These are phyloP conservation scores for Cordyceps tenuipes DNA, from an alignment of 2,329 filamentous ascomycete genomes.

Conservation along the genomic window DNA sequence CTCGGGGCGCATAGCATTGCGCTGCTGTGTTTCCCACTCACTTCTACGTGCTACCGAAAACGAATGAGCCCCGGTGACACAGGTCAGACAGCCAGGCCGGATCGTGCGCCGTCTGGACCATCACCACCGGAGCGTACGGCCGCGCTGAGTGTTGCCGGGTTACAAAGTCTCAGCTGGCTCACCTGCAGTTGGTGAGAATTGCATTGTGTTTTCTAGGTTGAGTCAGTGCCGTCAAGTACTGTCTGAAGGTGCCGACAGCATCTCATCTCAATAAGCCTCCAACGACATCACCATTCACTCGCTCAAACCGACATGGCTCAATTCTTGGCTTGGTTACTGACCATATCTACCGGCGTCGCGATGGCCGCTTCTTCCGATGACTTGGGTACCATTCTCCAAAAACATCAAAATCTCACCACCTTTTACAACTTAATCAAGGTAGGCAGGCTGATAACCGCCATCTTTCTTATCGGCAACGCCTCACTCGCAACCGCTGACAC, in stretches of 20 bases:
- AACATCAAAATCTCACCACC: constrained; percentile 33
- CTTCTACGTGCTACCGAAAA: neutral
- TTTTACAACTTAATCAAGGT: constrained; percentile 38
- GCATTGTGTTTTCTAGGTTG: neutral
- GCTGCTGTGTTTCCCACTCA: neutral
- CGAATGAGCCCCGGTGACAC: neutral
- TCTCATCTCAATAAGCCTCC: too few relatives aligned
- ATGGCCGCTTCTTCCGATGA: constrained; percentile 21
- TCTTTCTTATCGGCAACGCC: neutral
- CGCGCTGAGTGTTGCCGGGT: neutral
- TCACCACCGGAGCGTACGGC: neutral
- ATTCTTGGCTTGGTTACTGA: neutral
- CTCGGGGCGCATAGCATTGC: neutral
- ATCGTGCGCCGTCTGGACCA: neutral
- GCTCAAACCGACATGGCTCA: neutral
- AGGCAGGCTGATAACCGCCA: constrained; percentile 12
- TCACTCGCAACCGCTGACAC: neutral
- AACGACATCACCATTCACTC: neutral
- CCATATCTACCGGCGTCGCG: constrained; percentile 12
- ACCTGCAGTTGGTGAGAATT: neutral
- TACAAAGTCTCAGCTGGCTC: neutral
- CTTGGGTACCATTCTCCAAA: constrained; percentile 31
- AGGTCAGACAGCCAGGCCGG: neutral
- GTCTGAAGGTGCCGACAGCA: neutral
- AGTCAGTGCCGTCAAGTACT: neutral